A percentile compares a stretch with the other conserved stretches of the same genome.
Conservation (phyloP, 495 filamentous ascomycete genomes). For the Neurospora pannonica region DNA sequence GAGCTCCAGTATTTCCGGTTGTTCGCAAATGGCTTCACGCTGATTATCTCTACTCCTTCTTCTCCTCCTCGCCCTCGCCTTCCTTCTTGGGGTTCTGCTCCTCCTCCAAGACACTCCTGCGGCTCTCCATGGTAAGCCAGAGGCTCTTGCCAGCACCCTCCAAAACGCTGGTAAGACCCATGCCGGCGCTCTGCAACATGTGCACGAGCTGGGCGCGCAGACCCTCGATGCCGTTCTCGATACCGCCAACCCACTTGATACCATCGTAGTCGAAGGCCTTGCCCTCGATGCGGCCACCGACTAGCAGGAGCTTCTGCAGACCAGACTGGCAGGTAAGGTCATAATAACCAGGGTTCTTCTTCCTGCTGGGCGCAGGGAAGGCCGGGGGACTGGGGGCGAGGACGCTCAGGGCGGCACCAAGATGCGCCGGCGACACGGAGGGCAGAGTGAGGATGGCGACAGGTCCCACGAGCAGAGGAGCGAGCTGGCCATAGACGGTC, state of each 20-base stretch:
- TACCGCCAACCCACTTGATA: slow-evolving; percentile 74
- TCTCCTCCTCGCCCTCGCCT: slow-evolving; percentile 21
- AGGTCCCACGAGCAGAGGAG: slow-evolving; percentile 72
- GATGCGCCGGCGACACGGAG: slow-evolving; percentile 66
- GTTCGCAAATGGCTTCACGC: background rate
- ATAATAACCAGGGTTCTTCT: slow-evolving; percentile 68
- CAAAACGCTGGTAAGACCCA: slow-evolving; percentile 59
- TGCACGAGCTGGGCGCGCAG: slow-evolving; percentile 71
- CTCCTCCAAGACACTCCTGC: slow-evolving; percentile 68
- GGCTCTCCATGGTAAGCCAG: slow-evolving; percentile 75
- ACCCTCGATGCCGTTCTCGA: slow-evolving; percentile 72
- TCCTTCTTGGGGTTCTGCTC: slow-evolving; percentile 41
- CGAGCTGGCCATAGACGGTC: slow-evolving; percentile 45
- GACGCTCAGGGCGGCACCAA: slow-evolving; percentile 67
- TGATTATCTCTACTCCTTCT: slow-evolving; percentile 23
- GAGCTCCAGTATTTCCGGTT: background rate
- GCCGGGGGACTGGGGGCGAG: slow-evolving; percentile 57
- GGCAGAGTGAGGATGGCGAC: slow-evolving; percentile 75
- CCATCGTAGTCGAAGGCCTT: slow-evolving; percentile 74
- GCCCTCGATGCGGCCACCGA: slow-evolving; percentile 75
- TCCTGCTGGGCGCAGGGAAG: slow-evolving; percentile 69
- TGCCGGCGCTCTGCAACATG: slow-evolving; percentile 66
- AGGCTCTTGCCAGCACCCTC: slow-evolving; percentile 70
- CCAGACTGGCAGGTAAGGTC: slow-evolving; percentile 67
- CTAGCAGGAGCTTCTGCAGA: slow-evolving; percentile 72